phyloP scores from a whole-genome alignment of 306 rosid genomes.

The Glycine soja region DNA sequence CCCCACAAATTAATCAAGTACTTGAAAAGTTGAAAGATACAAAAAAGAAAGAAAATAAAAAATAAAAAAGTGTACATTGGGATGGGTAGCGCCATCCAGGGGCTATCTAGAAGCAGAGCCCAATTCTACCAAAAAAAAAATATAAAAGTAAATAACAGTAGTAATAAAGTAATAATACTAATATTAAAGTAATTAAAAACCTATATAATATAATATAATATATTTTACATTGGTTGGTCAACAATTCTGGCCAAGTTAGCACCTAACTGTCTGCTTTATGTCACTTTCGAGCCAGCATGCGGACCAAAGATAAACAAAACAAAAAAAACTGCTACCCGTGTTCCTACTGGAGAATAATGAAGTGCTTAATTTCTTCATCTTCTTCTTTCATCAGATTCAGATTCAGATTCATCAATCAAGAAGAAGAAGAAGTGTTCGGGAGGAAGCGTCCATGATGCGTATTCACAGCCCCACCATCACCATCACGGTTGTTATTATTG shows the following conservation, averaged over 20 bases:
- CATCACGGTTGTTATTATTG: neutral
- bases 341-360: constrained; percentile 47
- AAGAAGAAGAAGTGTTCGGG: constrained; percentile 52
- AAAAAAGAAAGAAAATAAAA: constrained; percentile 3
- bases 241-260: constrained; percentile 68
- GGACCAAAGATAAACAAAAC: constrained; percentile 37
- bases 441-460: constrained; percentile 51
- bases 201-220: neutral
- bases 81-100: constrained; percentile 31
- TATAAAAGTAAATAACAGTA: neutral
- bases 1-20: constrained; percentile 12
- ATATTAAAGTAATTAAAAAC: neutral
- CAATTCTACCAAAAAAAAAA: constrained; percentile 1
- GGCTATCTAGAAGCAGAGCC: constrained; percentile 35
- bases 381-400: neutral
- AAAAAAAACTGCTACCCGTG: constrained; percentile 4
- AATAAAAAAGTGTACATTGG: constrained; percentile 30
- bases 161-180: too few relatives aligned
- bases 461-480: constrained; percentile 45
- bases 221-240: constrained; percentile 68
- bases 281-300: constrained; percentile 58
- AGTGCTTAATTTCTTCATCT: neutral
- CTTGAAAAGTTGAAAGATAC: neutral
- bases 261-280: constrained; percentile 70
- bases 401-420: neutral